These are phyloP conservation scores for Paramecium bursaria DNA, from an alignment of 73 alveolate genomes.

Conservation along the genomic window DNA sequence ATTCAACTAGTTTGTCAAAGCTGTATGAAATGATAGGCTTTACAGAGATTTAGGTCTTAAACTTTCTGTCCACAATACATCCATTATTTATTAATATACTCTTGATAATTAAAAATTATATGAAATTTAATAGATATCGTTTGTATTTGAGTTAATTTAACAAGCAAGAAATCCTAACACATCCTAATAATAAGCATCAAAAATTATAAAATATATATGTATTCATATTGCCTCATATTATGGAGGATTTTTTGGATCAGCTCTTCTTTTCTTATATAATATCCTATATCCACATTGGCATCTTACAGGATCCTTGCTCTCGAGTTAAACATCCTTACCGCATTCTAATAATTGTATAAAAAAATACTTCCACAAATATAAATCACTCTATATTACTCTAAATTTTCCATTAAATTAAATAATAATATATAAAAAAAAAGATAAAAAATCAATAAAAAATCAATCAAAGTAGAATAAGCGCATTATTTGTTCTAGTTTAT, in stretches of 20 bases:
- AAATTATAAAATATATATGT: no score
- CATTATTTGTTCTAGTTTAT: constrained; percentile 26
- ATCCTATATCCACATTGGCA: constrained; percentile 57
- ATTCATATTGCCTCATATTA: constrained; percentile 55
- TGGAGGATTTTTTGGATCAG: constrained; percentile 62
- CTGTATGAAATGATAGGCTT: constrained; percentile 79
- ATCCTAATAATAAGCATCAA: no score
- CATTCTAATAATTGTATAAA: neutral
- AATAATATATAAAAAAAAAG: no score
- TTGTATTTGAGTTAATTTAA: no score
- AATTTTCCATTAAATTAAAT: constrained; percentile 56
- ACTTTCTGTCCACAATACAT: constrained; percentile 95
- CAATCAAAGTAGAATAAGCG: constrained; percentile 11
- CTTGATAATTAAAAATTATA: no score
- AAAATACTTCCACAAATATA: constrained; percentile 59
- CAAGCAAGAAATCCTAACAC: no score
- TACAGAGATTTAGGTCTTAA: constrained; percentile 85
- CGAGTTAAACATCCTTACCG: constrained; percentile 59
- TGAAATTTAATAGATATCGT: no score
- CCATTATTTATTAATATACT: neutral
- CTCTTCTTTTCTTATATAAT: constrained; percentile 54
- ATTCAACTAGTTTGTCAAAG: constrained; percentile 73
- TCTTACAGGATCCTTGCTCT: constrained; percentile 43
- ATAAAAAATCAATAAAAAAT: neutral
- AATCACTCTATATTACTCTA: constrained; percentile 38